Evolutionary conservation across 2,329 filamentous ascomycete species (phyloP), one percentile per base, ranked within the genome.

Genomic region (Chalaropsis thielavioides): DNA sequence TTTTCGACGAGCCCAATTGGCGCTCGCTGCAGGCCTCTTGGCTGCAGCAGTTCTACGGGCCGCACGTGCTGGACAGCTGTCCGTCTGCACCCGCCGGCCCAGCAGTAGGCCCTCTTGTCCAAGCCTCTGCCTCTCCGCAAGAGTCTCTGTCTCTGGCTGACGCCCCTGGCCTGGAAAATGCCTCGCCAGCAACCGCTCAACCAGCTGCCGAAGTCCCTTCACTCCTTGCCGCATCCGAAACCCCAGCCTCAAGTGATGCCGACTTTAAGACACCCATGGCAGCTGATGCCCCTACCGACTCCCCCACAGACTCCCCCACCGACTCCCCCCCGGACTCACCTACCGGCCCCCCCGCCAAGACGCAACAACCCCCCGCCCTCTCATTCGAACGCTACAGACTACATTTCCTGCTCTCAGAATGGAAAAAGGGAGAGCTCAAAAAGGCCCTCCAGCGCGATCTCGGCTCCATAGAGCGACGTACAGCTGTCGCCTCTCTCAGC

Each of bases 1-100:
- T 67, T 17, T 64, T 67, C 24, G 62, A 64, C 15, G 63, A 60
- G 31, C 65, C 65, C 4, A 63, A 67, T 63, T 67, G 66, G 66
- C 51, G 66, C 13, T 63, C 61, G 19, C 17, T 67, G 43, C 63
- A 65, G 44, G 63, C 66, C 5, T 65, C 63, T 11, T 65, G 66
- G 63, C 43, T 67, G 15, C 66, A 67, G 35, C 63, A 67, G 43
- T 65, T 59, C 38, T 67, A 67, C 43, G 63, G 59, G n/a, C 59
- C 59, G 19, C 65, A 64, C 24, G 31, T 43, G n/a, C 8, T 64
- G 15, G 27, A 61, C 5, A 17, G 22, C n/a, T 49, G 41, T n/a
- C 22, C 17, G 5, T 44, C 10, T 35, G n/a, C 61, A 7, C 15
- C 46, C 10, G 22, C 22, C 15, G 43, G 3, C 3, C 6, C 19